These are phyloP conservation scores for Protomyces macrosporus DNA, from an alignment of 1,139 yeast genomes.

Conservation along the genomic window DNA sequence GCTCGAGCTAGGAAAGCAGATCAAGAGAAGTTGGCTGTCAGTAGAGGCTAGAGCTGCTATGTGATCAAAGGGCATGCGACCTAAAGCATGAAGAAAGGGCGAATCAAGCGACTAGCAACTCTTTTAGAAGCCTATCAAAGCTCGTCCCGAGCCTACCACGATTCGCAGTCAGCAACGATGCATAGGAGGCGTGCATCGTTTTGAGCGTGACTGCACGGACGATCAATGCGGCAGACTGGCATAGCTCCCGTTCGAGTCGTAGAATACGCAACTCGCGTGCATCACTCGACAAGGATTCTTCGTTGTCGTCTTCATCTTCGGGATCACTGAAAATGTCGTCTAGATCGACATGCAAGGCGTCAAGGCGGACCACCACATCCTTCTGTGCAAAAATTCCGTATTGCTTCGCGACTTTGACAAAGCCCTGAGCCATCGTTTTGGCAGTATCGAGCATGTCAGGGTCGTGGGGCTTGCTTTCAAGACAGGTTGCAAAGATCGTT, in stretches of 20 bases:
- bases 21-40: too few species aligned
- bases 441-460: not conserved
- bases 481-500: constrained; percentile 12
- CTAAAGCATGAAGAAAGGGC: too few species aligned
- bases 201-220: constrained; percentile 30
- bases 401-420: not conserved
- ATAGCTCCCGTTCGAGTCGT: constrained; percentile 27
- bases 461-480: constrained; percentile 11
- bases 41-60: too few species aligned
- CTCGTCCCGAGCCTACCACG: constrained; percentile 25
- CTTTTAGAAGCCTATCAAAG: constrained; percentile 22
- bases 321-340: constrained; percentile 25
- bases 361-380: not conserved
- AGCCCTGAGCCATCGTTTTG: not conserved
- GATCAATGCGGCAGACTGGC: constrained; percentile 31
- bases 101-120: constrained; percentile 50
- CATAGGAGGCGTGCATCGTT: constrained; percentile 21
- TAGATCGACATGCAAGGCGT: constrained; percentile 1
- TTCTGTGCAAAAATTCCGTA: not conserved
- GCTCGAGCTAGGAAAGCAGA: too few species aligned
- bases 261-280: not conserved
- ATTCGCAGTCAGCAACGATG: constrained; percentile 10
- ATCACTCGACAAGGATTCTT: not conserved
- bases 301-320: constrained; percentile 14
- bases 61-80: not conserved